Percentiles rank a stretch among this genome's conserved stretches.
Evolutionary conservation across 2,329 filamentous ascomycete species (phyloP).

Genomic region (Hymenotorrendiella dingleyae): DNA sequence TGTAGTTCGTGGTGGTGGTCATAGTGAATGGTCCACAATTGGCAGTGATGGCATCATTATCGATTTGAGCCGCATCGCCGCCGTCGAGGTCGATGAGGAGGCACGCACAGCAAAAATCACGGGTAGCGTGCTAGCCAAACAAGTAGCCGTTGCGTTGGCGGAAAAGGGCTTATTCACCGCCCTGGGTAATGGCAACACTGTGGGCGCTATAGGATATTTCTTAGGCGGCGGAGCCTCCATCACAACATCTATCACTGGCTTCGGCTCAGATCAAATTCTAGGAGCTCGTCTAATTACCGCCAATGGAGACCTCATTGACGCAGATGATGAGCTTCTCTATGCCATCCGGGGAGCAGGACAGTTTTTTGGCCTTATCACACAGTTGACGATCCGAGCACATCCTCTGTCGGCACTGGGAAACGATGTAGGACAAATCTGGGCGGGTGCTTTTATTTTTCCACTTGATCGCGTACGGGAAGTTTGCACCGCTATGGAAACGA

Average conservation of each 20-base stretch:
- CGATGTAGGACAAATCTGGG: constrained; percentile 22
- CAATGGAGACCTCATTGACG: constrained; percentile 20
- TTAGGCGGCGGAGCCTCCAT: constrained; percentile 10
- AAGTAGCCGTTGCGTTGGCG: constrained; percentile 14
- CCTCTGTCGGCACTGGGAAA: constrained; percentile 13
- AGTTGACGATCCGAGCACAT: constrained; percentile 24
- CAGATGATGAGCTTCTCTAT: constrained; percentile 24
- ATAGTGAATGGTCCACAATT: constrained; percentile 27
- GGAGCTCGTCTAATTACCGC: constrained; percentile 27
- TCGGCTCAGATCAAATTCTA: constrained; percentile 24
- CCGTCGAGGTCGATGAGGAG: constrained; percentile 16
- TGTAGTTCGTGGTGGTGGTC: constrained; percentile 22
- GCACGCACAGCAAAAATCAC: constrained; percentile 10
- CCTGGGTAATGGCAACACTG: constrained; percentile 29
- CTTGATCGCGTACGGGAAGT: constrained; percentile 25
- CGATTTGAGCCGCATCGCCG: constrained; percentile 19
- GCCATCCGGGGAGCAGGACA: constrained; percentile 29
- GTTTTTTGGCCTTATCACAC: constrained; percentile 29
- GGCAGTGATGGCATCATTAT: constrained; percentile 23
- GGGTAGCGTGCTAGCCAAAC: constrained; percentile 13
- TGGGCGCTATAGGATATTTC: constrained; percentile 26
- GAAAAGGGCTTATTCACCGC: constrained; percentile 10
- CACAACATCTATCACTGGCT: constrained; percentile 13
- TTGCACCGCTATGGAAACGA: constrained; percentile 17
- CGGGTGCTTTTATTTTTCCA: constrained; percentile 27